These are phyloP conservation scores for Colletotrichum sp. DNA, from an alignment of 2,329 filamentous ascomycete genomes.

Conservation along the genomic window DNA sequence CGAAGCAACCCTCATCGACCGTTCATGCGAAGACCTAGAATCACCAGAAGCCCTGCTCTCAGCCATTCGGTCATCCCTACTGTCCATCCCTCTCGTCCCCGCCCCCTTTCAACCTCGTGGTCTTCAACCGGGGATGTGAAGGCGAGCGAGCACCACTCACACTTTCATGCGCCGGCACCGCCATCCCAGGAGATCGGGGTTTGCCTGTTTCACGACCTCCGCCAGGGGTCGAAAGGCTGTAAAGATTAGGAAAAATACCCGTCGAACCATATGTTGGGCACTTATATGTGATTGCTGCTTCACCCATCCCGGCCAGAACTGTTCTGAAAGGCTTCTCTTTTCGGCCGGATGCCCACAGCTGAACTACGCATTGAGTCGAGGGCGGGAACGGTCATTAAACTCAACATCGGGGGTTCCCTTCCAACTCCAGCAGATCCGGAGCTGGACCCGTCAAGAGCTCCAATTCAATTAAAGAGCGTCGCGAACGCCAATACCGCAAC, in stretches of 20 bases:
- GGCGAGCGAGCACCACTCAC: constrained; percentile 7
- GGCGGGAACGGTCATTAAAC: not conserved
- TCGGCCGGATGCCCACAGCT: not conserved
- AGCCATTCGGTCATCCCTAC: not conserved
- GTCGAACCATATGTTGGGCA: constrained; percentile 16
- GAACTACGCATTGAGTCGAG: not conserved
- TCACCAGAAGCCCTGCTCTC: not conserved
- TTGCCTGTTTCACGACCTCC: not conserved
- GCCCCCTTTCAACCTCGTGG: not conserved
- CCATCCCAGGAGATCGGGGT: not conserved
- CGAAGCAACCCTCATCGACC: not conserved
- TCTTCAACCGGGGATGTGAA: not conserved
- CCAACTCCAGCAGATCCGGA: not conserved
- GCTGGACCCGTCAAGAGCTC: not conserved
- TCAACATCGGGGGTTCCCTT: not conserved
- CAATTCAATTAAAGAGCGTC: not conserved
- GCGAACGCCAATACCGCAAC: not conserved
- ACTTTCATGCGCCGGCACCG: constrained; percentile 14
- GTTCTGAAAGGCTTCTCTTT: not conserved
- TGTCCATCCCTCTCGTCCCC: not conserved
- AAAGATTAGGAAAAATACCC: not conserved
- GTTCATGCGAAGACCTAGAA: constrained; percentile 6
- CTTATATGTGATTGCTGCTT: not conserved
- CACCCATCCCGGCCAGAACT: not conserved
- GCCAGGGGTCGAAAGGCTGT: not conserved